Evolutionary conservation across 371 early-diverging fungal genomes (phyloP), one percentile per base, ranked within the genome.

Genomic region (Funneliformis caledonium): DNA sequence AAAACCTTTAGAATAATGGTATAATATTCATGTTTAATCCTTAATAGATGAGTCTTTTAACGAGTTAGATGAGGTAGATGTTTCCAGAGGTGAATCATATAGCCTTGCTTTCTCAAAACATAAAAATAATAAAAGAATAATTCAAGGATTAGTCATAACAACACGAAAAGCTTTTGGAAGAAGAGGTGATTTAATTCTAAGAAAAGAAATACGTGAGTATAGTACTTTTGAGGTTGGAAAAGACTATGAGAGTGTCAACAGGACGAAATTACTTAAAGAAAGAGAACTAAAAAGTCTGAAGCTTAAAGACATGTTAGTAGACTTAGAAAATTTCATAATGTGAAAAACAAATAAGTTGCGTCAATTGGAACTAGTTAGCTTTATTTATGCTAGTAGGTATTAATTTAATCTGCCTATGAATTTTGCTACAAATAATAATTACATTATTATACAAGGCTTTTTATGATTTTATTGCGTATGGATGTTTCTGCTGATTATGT

Each of bases 201-300:
- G 69, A 69, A 78, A 78, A 69, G 26, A 45, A 3, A 10, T 2
- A 19, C 12, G 5, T 2, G 69, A 78, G 68, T 78, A 68, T 16
- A 9, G 78, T 5, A 8, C n/a, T 56, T 31, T 37, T 68, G 52
- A 78, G 37, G 69, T 45, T 14, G 78, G 78, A 10, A 78, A 50
- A 47, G 14, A 67, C n/a, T 78, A 37, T n/a, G 33, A 78, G 4
- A 68, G 78, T 31, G 43, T 52, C 1, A 76, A 48, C 10, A 77
- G 67, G 62, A 59, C 75, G 12, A 84, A 84, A 69, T 67, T 81
- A 67, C 47, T 81, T 2, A 50, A 56, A 14, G 84, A 61, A 33
- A 77, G 77, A 14, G 77, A 14, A 11, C 14, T 64, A 10, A 76
- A 76, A 76, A 42, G 26, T 26, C 65, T 65, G 14, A 77, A 77